Percentiles rank a stretch among this genome's conserved stretches.
Conservation (phyloP, 306 rosid species). For the Pueraria montana region DNA sequence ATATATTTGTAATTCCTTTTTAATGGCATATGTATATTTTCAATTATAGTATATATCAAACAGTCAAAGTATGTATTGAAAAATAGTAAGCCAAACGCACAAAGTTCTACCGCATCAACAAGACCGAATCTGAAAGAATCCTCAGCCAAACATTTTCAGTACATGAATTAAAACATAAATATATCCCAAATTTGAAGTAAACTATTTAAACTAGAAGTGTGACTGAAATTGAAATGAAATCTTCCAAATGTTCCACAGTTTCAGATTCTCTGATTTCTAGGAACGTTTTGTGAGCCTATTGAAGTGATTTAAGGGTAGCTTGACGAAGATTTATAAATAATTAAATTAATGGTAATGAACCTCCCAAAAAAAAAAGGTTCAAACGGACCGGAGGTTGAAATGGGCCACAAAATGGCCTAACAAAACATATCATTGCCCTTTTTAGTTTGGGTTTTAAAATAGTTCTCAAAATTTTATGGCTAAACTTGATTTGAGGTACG, state of each 20-base stretch:
- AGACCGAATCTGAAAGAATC: no score
- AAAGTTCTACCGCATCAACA: no score
- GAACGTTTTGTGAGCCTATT: neutral
- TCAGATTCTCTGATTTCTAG: neutral
- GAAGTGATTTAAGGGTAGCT: neutral
- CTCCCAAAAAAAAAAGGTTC: neutral
- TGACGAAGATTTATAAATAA: neutral
- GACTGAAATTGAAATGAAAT: neutral
- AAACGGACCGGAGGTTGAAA: neutral
- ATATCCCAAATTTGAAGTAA: no score
- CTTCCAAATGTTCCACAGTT: neutral
- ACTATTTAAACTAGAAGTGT: neutral
- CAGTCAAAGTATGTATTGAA: no score
- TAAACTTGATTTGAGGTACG: neutral
- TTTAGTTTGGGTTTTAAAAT: slow-evolving; percentile 9
- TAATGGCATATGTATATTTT: no score
- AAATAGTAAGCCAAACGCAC: no score
- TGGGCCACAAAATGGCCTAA: slow-evolving; percentile 36
- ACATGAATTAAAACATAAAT: no score
- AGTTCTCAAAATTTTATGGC: neutral
- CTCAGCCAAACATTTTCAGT: no score
- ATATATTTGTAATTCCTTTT: neutral
- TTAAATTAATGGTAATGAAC: neutral
- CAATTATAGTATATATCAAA: no score
- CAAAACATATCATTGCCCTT: neutral